phyloP scores from a whole-genome alignment of 1,284 basidiomycete genomes.

The Cutaneotrichosporon cutaneum region DNA sequence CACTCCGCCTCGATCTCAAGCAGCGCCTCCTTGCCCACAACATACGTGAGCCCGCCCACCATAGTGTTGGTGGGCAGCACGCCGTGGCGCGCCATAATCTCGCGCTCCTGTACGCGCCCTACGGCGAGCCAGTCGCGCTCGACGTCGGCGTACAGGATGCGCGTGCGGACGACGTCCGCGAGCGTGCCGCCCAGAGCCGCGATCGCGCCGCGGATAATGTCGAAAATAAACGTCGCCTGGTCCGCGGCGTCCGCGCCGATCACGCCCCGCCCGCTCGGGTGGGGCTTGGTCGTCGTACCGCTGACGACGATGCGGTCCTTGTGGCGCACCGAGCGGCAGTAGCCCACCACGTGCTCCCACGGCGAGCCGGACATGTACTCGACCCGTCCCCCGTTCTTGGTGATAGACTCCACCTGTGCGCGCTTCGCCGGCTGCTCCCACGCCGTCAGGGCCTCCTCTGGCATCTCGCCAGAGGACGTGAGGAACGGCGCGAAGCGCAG shows the following conservation, averaged over 20 bases:
- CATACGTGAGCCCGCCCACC: constrained; percentile 19
- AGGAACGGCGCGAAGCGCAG: constrained; percentile 12
- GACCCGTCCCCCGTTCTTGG: constrained; percentile 10
- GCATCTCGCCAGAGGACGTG: not conserved
- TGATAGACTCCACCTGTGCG: constrained; percentile 1
- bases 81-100: constrained; percentile 14
- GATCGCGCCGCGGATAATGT: constrained; percentile 25
- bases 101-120: constrained; percentile 19
- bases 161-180: constrained; percentile 24
- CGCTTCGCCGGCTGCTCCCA: not conserved
- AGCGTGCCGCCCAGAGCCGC: constrained; percentile 16
- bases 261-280: constrained; percentile 14
- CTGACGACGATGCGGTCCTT: not conserved
- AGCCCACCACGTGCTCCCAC: constrained; percentile 19
- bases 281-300: constrained; percentile 12
- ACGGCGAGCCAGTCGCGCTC: constrained; percentile 17
- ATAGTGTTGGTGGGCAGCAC: constrained; percentile 26
- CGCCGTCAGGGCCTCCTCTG: not conserved
- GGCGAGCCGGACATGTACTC: constrained; percentile 12
- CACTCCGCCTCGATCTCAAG: constrained; percentile 30
- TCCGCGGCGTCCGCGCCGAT: constrained; percentile 13
- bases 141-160: constrained; percentile 20
- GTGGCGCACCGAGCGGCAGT: constrained; percentile 10
- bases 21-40: constrained; percentile 18
- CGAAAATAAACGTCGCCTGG: constrained; percentile 23